Base-by-base conservation (phyloP, 192 early-diverging fungal genomes). In the Podila verticillata region DNA sequence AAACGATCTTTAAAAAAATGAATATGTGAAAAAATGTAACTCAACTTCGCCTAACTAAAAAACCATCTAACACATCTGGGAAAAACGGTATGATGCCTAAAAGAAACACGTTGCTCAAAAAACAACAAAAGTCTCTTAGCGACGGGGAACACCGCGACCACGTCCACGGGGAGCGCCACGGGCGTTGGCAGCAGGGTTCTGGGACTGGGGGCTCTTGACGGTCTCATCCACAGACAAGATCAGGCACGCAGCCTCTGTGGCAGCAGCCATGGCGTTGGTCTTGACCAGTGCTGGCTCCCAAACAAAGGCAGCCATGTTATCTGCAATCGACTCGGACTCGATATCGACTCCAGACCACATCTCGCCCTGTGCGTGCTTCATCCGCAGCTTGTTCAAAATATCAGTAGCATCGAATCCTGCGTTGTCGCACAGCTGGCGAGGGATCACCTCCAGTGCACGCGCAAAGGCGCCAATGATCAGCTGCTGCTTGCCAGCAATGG, bases 201-300 rank as follows among this genome's bases (percentile, higher is more conserved):
- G 89, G 61, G 90, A 92, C 74, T 92, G 90, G 28, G 93, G 93
- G 82, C 95, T 99, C 83, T 94, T 96, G 57, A 99, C 91, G 54
- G 98, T 99, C 84, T 99, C 98, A 84, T 99, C 98, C 17, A 99
- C 96, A 59, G 93, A 95, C 58, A 99, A 87, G 61, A 99, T 93
- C 85, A 99, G 84, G 73, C 96, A 98, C 4, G 97, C 98, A 28
- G 98, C 98, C 83, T 99, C 98, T 32, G 93, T 90, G 34, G 98
- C 96, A 59, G 96, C 93, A 32, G 95, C 85, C 72, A 99, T 92
- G 75, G 94, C 93, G 84, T 98, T 99, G 75, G 91, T 96, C 90
- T 99, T 99, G 82, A 99, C 97, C 60, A 98, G 89, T 48, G 96
- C 93, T 7, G 97, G 97, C 88, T 98, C 97, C 98, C 98, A 99